Evolutionary conservation across 1,139 yeast genomes (phyloP).

Genomic region (Nakaseomyces glabratus): DNA sequence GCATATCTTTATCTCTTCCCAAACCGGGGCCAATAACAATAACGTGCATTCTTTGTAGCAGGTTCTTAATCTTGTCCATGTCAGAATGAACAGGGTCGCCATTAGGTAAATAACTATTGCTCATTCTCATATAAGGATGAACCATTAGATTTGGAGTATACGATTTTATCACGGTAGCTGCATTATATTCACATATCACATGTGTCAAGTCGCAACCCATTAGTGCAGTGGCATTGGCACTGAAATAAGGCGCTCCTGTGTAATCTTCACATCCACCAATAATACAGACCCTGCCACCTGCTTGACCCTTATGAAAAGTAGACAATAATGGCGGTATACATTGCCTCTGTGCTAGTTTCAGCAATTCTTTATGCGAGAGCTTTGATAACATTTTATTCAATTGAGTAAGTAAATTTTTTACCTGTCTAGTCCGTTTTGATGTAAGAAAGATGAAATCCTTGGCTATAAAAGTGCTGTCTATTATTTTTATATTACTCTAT

Average conservation of each 20-base stretch:
- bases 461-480: too few relatives aligned
- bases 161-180: conserved; percentile 73
- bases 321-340: conserved; percentile 69
- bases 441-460: too few relatives aligned
- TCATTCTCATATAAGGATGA: conserved; percentile 63
- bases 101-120: conserved; percentile 9
- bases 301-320: conserved; percentile 78
- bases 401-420: too few relatives aligned
- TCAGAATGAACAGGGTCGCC: conserved; percentile 24
- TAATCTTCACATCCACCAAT: conserved; percentile 89
- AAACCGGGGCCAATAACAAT: conserved; percentile 91
- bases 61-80: conserved; percentile 44
- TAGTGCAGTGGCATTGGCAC: conserved; percentile 74
- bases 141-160: conserved; percentile 95
- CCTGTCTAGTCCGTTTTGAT: too few relatives aligned
- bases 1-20: conserved; percentile 71
- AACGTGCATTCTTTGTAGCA: conserved; percentile 64
- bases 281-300: conserved; percentile 75
- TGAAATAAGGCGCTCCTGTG: conserved; percentile 93
- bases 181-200: conserved; percentile 68
- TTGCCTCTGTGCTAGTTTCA: conserved; percentile 42
- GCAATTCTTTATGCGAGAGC: conserved; percentile 37
- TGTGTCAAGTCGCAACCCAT: conserved; percentile 88
- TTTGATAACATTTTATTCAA: conserved; percentile 16
- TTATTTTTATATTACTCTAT: too few relatives aligned